phyloP scores from a whole-genome alignment of 2,329 filamentous ascomycete genomes.

The Microcyclospora pomicola region DNA sequence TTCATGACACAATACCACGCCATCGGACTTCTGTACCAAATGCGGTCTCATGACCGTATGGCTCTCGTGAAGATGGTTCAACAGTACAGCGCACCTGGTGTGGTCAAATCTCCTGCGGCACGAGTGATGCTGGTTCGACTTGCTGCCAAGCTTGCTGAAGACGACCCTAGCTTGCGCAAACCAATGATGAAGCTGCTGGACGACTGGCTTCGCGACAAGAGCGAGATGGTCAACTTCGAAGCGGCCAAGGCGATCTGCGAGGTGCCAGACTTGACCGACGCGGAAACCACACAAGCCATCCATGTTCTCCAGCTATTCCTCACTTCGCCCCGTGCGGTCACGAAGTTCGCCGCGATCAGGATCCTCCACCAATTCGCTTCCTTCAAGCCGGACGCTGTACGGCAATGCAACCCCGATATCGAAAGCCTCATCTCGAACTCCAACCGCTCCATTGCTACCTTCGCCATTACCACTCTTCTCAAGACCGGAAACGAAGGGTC shows the following conservation, averaged over 20 bases:
- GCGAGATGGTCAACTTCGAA: constrained; percentile 99
- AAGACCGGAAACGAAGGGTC: constrained; percentile 98
- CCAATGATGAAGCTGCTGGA: constrained; percentile 97
- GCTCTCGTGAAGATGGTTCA: constrained; percentile 99
- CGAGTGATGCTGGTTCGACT: constrained; percentile 84
- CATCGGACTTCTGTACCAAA: constrained; percentile 92
- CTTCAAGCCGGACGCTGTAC: constrained; percentile 87
- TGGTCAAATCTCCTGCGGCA: constrained; percentile 87
- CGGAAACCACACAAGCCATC: constrained; percentile 80
- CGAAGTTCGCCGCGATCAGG: constrained; percentile 91
- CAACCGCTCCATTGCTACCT: constrained; percentile 95
- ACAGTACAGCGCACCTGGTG: constrained; percentile 82
- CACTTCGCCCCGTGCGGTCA: constrained; percentile 85
- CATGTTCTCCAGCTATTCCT: constrained; percentile 94
- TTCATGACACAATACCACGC: constrained; percentile 98
- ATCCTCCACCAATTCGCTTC: constrained; percentile 94
- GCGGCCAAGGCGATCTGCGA: constrained; percentile 96
- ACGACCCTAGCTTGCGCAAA: constrained; percentile 75
- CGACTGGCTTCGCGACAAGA: constrained; percentile 95
- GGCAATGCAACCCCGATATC: constrained; percentile 92
- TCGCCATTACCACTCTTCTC: constrained; percentile 91
- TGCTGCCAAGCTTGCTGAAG: constrained; percentile 85
- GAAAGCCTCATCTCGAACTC: constrained; percentile 92
- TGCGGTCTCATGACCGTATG: constrained; percentile 96
- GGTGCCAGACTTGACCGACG: constrained; percentile 82